Conservation (phyloP, 441 rosid genomes). For the Lepidium campestre region DNA sequence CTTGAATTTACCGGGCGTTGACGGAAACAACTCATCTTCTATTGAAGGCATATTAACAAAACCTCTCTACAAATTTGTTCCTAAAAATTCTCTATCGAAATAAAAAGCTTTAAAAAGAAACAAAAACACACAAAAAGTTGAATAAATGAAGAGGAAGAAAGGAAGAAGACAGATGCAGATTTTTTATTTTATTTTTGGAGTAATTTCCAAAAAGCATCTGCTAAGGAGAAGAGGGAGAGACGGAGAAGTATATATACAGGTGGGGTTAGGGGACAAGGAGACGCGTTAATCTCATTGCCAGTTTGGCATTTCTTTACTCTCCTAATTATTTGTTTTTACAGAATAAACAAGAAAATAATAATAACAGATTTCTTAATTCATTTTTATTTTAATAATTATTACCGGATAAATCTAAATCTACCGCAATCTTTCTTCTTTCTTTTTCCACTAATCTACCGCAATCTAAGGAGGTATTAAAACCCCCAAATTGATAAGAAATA, state of each 20-base stretch:
- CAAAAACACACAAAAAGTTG: no score
- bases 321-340: background rate
- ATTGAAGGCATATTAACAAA: slow-evolving; percentile 52
- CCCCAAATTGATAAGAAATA: background rate
- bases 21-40: slow-evolving; percentile 84
- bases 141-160: slow-evolving; percentile 24
- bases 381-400: background rate
- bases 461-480: background rate
- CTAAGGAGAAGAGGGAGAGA: slow-evolving; percentile 12
- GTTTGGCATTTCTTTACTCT: slow-evolving; percentile 24
- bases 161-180: background rate
- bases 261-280: slow-evolving; percentile 38
- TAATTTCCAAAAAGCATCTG: slow-evolving; percentile 45
- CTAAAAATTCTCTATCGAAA: background rate
- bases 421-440: background rate
- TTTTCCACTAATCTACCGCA: background rate
- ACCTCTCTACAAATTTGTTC: background rate
- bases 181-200: background rate
- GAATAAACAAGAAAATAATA: background rate
- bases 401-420: background rate
- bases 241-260: slow-evolving; percentile 42
- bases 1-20: slow-evolving; percentile 95
- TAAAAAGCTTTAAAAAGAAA: background rate
- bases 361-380: background rate
- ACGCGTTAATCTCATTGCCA: slow-evolving; percentile 74